A percentile compares a stretch with the other conserved stretches of the same genome.
Evolutionary conservation across 2,329 filamentous ascomycete genomes (phyloP).

Genomic region (Calonectria pseudoturangicola): DNA sequence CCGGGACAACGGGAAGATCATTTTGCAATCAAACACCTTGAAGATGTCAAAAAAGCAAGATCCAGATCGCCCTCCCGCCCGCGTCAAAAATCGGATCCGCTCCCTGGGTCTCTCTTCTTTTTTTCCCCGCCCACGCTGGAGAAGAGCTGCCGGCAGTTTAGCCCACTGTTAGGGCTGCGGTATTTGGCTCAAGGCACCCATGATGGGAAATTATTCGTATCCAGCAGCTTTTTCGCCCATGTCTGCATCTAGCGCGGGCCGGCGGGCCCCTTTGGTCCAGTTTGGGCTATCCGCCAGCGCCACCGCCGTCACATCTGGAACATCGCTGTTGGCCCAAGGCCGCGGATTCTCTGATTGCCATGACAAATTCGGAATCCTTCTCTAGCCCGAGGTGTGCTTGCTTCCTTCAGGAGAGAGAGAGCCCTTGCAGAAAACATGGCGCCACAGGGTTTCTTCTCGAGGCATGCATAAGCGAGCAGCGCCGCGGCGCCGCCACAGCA

Average conservation of each 20-base stretch:
- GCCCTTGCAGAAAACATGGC: slow-evolving; percentile 1
- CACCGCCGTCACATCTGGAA: slow-evolving; percentile 3
- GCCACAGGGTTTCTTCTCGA: not conserved
- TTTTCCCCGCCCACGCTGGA: slow-evolving; percentile 4
- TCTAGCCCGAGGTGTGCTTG: not conserved
- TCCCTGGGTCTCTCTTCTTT: not conserved
- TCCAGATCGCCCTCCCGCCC: not conserved
- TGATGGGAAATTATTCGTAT: slow-evolving; percentile 31
- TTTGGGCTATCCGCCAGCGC: not conserved
- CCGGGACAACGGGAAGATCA: not conserved
- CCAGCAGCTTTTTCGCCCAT: not conserved
- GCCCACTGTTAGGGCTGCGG: slow-evolving; percentile 31
- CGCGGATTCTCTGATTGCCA: not conserved
- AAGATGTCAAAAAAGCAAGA: not conserved
- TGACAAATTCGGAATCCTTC: not conserved
- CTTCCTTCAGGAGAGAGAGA: not conserved
- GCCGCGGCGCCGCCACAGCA: slow-evolving; percentile 8
- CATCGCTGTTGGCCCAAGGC: not conserved
- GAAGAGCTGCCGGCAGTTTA: slow-evolving; percentile 8
- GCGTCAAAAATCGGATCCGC: slow-evolving; percentile 7
- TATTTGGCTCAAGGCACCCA: slow-evolving; percentile 7
- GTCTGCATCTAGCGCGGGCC: not conserved
- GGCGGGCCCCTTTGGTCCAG: not conserved
- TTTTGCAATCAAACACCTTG: not conserved
- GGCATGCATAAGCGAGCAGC: slow-evolving; percentile 19